Conservation (phyloP, 225 moss, liverwort and hornwort species). For the Neckera pumila region DNA sequence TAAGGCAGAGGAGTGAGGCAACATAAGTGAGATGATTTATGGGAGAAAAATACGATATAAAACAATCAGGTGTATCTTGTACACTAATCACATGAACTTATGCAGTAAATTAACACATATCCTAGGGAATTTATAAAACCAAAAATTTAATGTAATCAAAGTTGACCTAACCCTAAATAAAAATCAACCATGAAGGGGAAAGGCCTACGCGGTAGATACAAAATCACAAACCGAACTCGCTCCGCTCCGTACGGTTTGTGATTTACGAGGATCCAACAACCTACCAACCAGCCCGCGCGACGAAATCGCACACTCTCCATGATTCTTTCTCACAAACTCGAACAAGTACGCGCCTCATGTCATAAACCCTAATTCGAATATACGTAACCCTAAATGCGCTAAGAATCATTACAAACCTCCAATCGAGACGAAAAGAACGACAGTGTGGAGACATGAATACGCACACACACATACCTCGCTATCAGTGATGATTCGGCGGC, state of each 20-base stretch:
- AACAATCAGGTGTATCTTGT: background rate
- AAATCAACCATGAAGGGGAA: background rate
- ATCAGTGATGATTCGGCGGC: conserved; percentile 44
- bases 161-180: background rate
- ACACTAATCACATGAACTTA: background rate
- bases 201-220: too few relatives aligned
- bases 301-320: background rate
- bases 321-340: background rate
- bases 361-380: conserved; percentile 1
- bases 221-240: background rate
- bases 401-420: background rate
- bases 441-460: background rate
- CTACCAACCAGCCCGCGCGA: background rate
- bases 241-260: background rate
- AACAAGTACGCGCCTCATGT: too few relatives aligned
- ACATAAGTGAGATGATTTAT: background rate
- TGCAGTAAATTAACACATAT: background rate
- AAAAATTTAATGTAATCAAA: too few relatives aligned
- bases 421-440: background rate
- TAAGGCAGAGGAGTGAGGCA: background rate
- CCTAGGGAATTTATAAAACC: background rate
- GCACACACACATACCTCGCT: background rate
- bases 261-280: background rate
- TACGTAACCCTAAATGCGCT: background rate
- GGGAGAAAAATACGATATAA: background rate